These are phyloP conservation scores for Kalmusia sp. DNA, from an alignment of 2,329 filamentous ascomycete species.

Conservation along the genomic window DNA sequence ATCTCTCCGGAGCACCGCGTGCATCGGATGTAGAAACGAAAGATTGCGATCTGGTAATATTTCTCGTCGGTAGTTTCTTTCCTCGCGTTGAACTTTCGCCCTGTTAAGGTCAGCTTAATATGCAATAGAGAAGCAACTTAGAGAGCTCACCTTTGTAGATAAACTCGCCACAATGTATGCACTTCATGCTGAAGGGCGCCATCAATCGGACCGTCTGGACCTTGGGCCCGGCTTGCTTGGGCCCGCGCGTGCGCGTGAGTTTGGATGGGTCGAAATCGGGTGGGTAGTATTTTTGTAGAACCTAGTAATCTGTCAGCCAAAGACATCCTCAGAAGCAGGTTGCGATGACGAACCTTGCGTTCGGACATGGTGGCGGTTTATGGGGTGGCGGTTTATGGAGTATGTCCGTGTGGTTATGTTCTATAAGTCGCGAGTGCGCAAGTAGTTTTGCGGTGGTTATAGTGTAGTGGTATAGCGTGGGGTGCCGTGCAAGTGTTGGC, in stretches of 20 bases:
- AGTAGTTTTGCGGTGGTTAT: too few relatives aligned
- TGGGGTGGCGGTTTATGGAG: not conserved
- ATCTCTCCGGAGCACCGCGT: conserved; percentile 87
- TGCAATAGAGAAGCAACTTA: too few relatives aligned
- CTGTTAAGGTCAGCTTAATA: conserved; percentile 79
- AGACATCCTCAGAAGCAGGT: too few relatives aligned
- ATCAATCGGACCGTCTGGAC: conserved; percentile 89
- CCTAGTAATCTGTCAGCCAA: too few relatives aligned
- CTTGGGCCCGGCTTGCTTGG: conserved; percentile 77
- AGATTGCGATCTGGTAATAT: conserved; percentile 88
- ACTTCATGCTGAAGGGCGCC: conserved; percentile 85
- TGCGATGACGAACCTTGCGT: conserved; percentile 78
- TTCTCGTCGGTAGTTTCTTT: conserved; percentile 93
- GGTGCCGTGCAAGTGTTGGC: too few relatives aligned
- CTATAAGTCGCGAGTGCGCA: not conserved
- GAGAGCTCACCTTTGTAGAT: conserved; percentile 72
- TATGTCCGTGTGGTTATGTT: not conserved
- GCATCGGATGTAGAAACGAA: conserved; percentile 86
- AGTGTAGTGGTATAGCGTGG: too few relatives aligned
- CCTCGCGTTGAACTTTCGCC: conserved; percentile 91
- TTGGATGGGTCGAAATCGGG: conserved; percentile 89
- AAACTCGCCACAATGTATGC: conserved; percentile 73
- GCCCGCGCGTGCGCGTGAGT: conserved; percentile 71
- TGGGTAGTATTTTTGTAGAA: conserved; percentile 72
- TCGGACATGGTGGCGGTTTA: conserved; percentile 72